phyloP scores from a whole-genome alignment of 805 yeast genomes.

The Maudiozyma saulgeensis region DNA sequence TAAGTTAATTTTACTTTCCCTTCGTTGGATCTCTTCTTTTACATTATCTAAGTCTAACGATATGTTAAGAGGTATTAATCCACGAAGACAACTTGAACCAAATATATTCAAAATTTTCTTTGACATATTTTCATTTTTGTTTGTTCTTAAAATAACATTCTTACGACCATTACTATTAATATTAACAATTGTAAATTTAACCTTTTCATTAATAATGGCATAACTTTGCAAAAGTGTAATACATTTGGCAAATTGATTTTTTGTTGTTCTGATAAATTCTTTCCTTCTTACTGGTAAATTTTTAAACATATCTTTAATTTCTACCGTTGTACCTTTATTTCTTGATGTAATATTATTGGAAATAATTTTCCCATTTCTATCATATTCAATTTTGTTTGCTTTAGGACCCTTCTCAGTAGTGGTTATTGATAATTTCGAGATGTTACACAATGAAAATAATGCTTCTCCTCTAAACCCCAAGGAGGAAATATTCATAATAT shows the following conservation, averaged over 20 bases:
- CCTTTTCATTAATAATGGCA: constrained; percentile 47
- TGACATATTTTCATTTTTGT: constrained; percentile 38
- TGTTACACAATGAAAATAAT: constrained; percentile 55
- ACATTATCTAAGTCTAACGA: constrained; percentile 30
- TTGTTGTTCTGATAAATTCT: constrained; percentile 57
- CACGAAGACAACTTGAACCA: constrained; percentile 57
- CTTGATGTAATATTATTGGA: constrained; percentile 39
- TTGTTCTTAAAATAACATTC: constrained; percentile 47
- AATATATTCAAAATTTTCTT: constrained; percentile 58
- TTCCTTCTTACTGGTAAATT: constrained; percentile 74
- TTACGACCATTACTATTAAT: constrained; percentile 36
- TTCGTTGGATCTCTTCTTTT: constrained; percentile 13
- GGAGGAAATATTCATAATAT: constrained; percentile 41
- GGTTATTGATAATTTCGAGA: constrained; percentile 38
- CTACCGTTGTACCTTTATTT: constrained; percentile 59
- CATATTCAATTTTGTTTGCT: constrained; percentile 49
- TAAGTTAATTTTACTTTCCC: not conserved
- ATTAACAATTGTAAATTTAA: constrained; percentile 55
- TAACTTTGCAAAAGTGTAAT: constrained; percentile 56
- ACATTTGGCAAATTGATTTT: constrained; percentile 66
- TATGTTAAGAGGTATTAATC: constrained; percentile 44
- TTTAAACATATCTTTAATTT: constrained; percentile 49
- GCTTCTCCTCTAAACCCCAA: constrained; percentile 82
- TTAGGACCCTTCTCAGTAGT: constrained; percentile 51
- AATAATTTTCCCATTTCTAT: constrained; percentile 42